Conservation (phyloP, 2,329 filamentous ascomycete species). For the Cordyceps javanica region DNA sequence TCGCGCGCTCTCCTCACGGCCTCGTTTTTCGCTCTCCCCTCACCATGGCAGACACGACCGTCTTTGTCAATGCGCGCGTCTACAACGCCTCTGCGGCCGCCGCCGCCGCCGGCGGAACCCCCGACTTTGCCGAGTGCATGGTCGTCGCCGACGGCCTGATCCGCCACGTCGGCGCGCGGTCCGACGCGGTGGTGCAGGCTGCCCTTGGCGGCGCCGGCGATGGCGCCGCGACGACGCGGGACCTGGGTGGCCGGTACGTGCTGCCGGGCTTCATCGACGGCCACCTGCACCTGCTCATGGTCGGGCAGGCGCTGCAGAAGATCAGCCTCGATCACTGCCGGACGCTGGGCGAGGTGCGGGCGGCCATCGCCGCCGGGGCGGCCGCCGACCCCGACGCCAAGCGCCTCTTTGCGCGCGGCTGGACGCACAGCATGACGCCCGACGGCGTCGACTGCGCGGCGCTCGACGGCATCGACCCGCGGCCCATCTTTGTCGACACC, state of each 20-base stretch:
- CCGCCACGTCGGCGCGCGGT: constrained; percentile 26
- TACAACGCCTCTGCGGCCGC: constrained; percentile 15
- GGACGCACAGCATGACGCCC: constrained; percentile 47
- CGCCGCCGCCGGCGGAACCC: constrained; percentile 12
- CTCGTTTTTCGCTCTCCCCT: too few relatives aligned
- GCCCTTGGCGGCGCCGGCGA: constrained; percentile 20
- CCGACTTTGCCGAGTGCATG: constrained; percentile 27
- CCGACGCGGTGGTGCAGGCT: constrained; percentile 18
- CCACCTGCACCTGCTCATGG: constrained; percentile 49
- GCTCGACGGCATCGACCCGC: constrained; percentile 46
- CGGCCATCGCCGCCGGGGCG: constrained; percentile 39
- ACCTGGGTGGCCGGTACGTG: constrained; percentile 31
- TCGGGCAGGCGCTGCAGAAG: constrained; percentile 48
- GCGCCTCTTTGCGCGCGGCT: constrained; percentile 47
- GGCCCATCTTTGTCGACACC: constrained; percentile 51
- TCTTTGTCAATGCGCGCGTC: constrained; percentile 19
- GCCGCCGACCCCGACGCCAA: constrained; percentile 38
- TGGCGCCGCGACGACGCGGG: constrained; percentile 15
- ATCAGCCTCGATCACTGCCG: constrained; percentile 42
- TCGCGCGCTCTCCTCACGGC: too few relatives aligned
- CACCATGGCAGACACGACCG: neutral
- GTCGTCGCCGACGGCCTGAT: constrained; percentile 29
- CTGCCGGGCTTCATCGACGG: constrained; percentile 53
- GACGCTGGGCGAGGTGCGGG: constrained; percentile 42
- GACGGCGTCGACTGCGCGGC: constrained; percentile 36